Evolutionary conservation across 2,329 filamentous ascomycete genomes (phyloP).

Genomic region (Apiospora aurea): DNA sequence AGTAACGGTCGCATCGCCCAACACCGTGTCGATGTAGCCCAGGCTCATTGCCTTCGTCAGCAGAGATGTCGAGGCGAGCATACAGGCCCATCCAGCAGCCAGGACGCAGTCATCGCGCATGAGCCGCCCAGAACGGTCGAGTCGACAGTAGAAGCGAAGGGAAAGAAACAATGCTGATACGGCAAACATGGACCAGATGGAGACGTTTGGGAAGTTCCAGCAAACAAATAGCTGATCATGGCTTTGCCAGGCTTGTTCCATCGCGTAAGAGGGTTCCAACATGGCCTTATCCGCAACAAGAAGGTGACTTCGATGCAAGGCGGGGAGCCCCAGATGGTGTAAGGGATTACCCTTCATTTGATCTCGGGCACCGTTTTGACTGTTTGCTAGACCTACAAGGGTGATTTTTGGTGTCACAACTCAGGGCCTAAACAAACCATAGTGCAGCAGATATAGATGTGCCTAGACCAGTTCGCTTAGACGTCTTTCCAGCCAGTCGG

Average conservation of each 20-base stretch:
- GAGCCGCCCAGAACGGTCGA: constrained; percentile 27
- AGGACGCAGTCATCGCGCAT: constrained; percentile 39
- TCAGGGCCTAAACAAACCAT: not conserved
- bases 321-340: not conserved
- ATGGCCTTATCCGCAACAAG: too few relatives aligned
- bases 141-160: constrained; percentile 32
- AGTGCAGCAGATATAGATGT: too few relatives aligned
- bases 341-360: not conserved
- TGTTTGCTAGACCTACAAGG: not conserved
- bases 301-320: not conserved
- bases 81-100: constrained; percentile 32
- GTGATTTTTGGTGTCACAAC: not conserved
- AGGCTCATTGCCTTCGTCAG: constrained; percentile 29
- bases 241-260: not conserved
- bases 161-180: constrained; percentile 29
- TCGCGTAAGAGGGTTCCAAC: not conserved
- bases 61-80: constrained; percentile 23
- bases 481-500: too few relatives aligned
- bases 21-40: constrained; percentile 27
- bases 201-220: not conserved
- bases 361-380: not conserved
- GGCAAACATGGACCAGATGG: constrained; percentile 30
- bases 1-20: constrained; percentile 23
- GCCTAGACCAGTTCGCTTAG: not conserved
- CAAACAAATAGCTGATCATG: too few relatives aligned